Conservation (phyloP, 495 filamentous ascomycete species). For the Xylaria curta region DNA sequence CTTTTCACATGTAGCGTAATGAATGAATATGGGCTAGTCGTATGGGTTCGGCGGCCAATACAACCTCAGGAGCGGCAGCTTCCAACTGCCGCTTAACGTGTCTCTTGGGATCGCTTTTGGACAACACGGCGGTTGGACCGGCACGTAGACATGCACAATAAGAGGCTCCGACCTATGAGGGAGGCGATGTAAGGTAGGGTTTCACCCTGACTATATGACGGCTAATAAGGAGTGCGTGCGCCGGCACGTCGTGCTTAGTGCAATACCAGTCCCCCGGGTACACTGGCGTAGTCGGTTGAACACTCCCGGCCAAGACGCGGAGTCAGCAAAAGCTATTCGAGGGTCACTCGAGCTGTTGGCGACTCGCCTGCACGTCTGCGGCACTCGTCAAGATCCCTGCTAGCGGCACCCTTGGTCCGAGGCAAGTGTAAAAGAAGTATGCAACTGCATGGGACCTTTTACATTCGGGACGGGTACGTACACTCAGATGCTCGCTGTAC, state of each 20-base stretch:
- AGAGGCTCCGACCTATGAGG: slow-evolving; percentile 25
- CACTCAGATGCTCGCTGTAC: background rate
- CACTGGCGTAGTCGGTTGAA: slow-evolving; percentile 22
- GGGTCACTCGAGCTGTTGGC: slow-evolving; percentile 15
- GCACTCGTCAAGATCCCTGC: slow-evolving; percentile 28
- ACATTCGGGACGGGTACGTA: slow-evolving; percentile 17
- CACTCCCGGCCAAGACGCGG: slow-evolving; percentile 29
- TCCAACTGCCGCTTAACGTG: slow-evolving; percentile 29
- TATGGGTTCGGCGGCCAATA: slow-evolving; percentile 25
- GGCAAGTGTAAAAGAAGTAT: slow-evolving; percentile 9
- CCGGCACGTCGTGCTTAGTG: slow-evolving; percentile 33
- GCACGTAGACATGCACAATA: slow-evolving; percentile 18
- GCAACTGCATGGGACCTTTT: slow-evolving; percentile 29
- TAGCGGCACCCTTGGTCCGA: slow-evolving; percentile 25
- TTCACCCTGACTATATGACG: slow-evolving; percentile 29
- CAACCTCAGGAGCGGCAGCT: slow-evolving; percentile 9
- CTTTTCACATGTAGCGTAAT: background rate
- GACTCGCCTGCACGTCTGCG: slow-evolving; percentile 18
- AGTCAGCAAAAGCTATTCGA: slow-evolving; percentile 22
- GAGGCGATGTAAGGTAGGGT: slow-evolving; percentile 19
- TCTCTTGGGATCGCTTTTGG: slow-evolving; percentile 23
- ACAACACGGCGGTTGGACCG: slow-evolving; percentile 25
- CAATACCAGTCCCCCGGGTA: slow-evolving; percentile 31
- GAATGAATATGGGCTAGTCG: slow-evolving; percentile 15
- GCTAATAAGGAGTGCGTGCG: slow-evolving; percentile 30